phyloP scores from a whole-genome alignment of 2,329 filamentous ascomycete genomes.

The Neonectria faginata region DNA sequence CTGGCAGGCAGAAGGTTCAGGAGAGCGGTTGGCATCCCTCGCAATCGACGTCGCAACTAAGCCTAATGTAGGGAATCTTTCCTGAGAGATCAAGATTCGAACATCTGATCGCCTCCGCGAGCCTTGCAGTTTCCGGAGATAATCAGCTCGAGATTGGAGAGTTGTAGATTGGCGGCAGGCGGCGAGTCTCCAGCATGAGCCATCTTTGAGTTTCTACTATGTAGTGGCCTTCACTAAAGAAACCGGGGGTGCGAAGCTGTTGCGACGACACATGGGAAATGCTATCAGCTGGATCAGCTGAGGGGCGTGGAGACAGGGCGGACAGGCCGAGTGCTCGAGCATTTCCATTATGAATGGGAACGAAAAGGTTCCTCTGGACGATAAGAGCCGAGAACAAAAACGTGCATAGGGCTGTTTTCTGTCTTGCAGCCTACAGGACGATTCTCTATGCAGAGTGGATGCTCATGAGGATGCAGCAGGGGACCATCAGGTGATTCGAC shows the following conservation, averaged over 20 bases:
- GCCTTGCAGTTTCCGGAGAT: background rate
- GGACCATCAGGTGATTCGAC: constrained; percentile 25
- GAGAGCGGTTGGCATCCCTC: background rate
- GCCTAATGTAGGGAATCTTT: background rate
- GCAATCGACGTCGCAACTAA: background rate
- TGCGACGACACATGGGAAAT: constrained; percentile 2
- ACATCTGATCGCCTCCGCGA: background rate
- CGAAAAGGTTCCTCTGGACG: background rate
- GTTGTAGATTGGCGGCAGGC: background rate
- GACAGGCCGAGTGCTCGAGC: background rate
- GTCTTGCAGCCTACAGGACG: constrained; percentile 1
- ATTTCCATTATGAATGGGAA: background rate
- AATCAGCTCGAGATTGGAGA: constrained; percentile 1
- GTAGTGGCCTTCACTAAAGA: background rate
- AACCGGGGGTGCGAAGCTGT: background rate
- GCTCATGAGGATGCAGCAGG: constrained; percentile 22
- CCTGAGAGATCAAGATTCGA: background rate
- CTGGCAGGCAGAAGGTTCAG: background rate
- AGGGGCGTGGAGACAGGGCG: constrained; percentile 1
- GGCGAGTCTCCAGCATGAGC: background rate
- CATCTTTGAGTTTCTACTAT: background rate
- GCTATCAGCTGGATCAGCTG: background rate
- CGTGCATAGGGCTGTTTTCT: constrained; percentile 1
- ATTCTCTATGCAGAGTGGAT: constrained; percentile 18
- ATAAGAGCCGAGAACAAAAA: background rate